These are phyloP conservation scores for Flueggea neowawraea DNA, from an alignment of 441 rosid species.

Conservation along the genomic window DNA sequence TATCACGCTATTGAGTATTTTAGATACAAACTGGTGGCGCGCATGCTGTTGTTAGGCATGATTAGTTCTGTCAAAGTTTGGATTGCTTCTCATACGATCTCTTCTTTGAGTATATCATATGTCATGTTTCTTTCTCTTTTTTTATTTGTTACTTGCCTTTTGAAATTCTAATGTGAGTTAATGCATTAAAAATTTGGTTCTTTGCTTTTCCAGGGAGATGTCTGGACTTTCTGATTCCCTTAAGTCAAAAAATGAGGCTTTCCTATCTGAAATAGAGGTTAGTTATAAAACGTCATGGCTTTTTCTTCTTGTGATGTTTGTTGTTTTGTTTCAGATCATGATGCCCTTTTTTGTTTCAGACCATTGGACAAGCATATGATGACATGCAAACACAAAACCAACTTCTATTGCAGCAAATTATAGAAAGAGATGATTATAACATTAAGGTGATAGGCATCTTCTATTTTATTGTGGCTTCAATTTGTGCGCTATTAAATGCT, in stretches of 20 bases:
- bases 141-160: background rate
- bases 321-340: slow-evolving; percentile 19
- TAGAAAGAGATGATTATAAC: slow-evolving; percentile 98
- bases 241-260: slow-evolving; percentile 87
- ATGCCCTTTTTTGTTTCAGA: slow-evolving; percentile 47
- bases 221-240: slow-evolving; percentile 51
- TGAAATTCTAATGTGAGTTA: background rate
- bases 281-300: slow-evolving; percentile 11
- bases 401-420: slow-evolving; percentile 87
- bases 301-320: slow-evolving; percentile 15
- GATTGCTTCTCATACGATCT: too few relatives aligned
- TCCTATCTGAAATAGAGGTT: slow-evolving; percentile 95
- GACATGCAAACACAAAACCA: slow-evolving; percentile 98
- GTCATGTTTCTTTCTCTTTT: background rate
- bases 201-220: slow-evolving; percentile 56
- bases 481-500: background rate
- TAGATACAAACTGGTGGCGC: background rate
- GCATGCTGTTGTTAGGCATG: too few relatives aligned
- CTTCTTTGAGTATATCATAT: background rate
- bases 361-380: slow-evolving; percentile 94
- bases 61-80: too few relatives aligned
- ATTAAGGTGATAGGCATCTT: slow-evolving; percentile 58
- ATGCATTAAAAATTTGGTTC: slow-evolving; percentile 15
- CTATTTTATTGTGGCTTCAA: background rate
- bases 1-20: too few relatives aligned